Conservation (phyloP, 2,329 filamentous ascomycete species). For the Penicillium sp. region DNA sequence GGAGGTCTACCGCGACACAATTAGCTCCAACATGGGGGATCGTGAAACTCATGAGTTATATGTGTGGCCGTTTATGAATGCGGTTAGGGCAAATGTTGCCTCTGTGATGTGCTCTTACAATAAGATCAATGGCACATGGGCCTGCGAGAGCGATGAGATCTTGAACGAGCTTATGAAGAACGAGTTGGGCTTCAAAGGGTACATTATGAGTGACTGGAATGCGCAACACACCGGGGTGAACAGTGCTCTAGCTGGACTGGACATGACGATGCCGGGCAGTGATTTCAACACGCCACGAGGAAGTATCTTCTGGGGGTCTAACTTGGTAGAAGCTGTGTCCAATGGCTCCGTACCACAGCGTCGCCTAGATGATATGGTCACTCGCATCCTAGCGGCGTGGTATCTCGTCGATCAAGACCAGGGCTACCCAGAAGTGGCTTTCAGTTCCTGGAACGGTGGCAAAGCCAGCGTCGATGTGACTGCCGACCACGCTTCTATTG, state of each 20-base stretch:
- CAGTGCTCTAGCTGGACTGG: constrained; percentile 72
- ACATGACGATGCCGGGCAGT: constrained; percentile 82
- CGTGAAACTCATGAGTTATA: constrained; percentile 77
- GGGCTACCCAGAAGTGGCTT: constrained; percentile 48
- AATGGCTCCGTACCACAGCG: constrained; percentile 63
- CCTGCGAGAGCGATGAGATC: constrained; percentile 77
- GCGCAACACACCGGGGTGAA: constrained; percentile 73
- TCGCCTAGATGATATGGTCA: constrained; percentile 66
- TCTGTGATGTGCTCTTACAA: constrained; percentile 56
- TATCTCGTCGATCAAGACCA: constrained; percentile 55
- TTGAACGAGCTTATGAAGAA: constrained; percentile 77
- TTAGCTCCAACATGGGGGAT: constrained; percentile 66
- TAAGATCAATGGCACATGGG: constrained; percentile 79
- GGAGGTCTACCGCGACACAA: constrained; percentile 47
- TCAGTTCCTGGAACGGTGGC: constrained; percentile 51
- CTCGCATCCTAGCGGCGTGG: constrained; percentile 52
- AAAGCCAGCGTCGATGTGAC: constrained; percentile 42
- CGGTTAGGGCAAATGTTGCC: constrained; percentile 67
- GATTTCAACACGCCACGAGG: constrained; percentile 31
- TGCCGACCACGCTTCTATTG: constrained; percentile 45
- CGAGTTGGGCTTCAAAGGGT: constrained; percentile 80
- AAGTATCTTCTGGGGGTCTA: constrained; percentile 28
- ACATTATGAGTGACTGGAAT: constrained; percentile 80
- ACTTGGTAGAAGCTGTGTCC: constrained; percentile 60
- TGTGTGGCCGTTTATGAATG: constrained; percentile 77